Evolutionary conservation across 2,329 filamentous ascomycete genomes (phyloP), one percentile per base, ranked within the genome.

Genomic region (Colletotrichum musae): DNA sequence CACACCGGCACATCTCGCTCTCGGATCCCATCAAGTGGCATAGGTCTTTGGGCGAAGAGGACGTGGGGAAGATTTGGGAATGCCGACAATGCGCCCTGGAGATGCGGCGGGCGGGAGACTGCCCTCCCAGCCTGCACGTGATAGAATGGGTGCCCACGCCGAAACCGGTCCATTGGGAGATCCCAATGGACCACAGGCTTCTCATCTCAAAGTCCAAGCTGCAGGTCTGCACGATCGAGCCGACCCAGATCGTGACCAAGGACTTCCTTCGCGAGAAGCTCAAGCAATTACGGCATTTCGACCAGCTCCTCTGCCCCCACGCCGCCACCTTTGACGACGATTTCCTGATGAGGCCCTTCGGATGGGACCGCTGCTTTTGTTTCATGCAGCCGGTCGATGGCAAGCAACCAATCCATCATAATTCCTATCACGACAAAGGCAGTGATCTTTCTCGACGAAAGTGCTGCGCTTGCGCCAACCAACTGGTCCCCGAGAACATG

Each of bases 191-290:
- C 21, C 2, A 24, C 21, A 24, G 21, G 21, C 21, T 50, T 12
- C 21, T 26, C 47, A 3, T 13, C 16, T 13, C 18, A 6, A 4
- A 50, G 7, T 50, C 6, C 7, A 21, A n/a, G 47, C 21, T 21
- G 47, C n/a, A 21, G 24, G 58, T 60, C 16, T 50, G 45, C 32
- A 41, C 47, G 16, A 7, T 60, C 15, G 21, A 28, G 16, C 32
- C 18, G 15, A n/a, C n/a, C 18, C 58, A 60, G n/a, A 12, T 51
- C 28, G 43, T 51, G 26, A 60, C 58, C 26, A 60, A 60, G n/a
- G 45, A 50, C 13, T 26, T 60, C 0, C 6, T 60, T 2, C 47
- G 47, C 28, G 45, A 26, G 0, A 18, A 6, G 18, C 32, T 50
- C 16, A 0, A 21, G 28, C 26, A 24, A 24, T 0, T 51, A 9